Evolutionary conservation across 306 rosid species (phyloP), one percentile per base, ranked within the genome.

Genomic region (Erythrophleum fordii): DNA sequence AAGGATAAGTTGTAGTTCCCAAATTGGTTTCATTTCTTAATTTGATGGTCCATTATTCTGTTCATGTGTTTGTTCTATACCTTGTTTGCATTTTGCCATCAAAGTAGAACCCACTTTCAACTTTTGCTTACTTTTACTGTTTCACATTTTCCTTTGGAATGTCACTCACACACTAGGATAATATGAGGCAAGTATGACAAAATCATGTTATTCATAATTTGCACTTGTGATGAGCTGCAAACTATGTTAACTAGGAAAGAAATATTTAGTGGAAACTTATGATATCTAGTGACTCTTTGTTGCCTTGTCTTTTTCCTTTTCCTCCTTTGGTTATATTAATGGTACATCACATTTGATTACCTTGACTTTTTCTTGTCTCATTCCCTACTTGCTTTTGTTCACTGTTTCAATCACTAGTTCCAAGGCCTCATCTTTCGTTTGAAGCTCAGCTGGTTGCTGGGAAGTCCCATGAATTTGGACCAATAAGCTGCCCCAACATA

Each of bases 381-480:
- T 81, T 83, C 25, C 25, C 55, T 64, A 8, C 45, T 61, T 92
- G 75, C 80, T 83, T 74, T 69, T 41, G 65, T 81, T 22, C 69
- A 11, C 34, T 71, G 55, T 77, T 82, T 85, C 69, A 46, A 72
- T 83, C 86, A 87, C 72, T 83, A 95, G 99, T 91, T 86, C 97
- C 97, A 41, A 91, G 98, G 80, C 94, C 97, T 77, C 99, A 95
- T 87, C 94, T 95, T 80, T 90, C 94, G 74, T 95, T 95, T 88
- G 99, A 95, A 92, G 97, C 98, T 73, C 98, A 95, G 83, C 86
- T 95, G 61, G 98, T 95, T 80, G 89, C 89, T 69, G 99, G 99
- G 76, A 95, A 87, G 87, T 91, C 94, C 74, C 97, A 93, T 62
- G 94, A 91, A 65, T 90, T 95, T 74, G 94, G 89, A 68, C 81